Evolutionary conservation across 2,329 filamentous ascomycete genomes (phyloP), one percentile per base, ranked within the genome.

Genomic region (Aspergillus sp.): DNA sequence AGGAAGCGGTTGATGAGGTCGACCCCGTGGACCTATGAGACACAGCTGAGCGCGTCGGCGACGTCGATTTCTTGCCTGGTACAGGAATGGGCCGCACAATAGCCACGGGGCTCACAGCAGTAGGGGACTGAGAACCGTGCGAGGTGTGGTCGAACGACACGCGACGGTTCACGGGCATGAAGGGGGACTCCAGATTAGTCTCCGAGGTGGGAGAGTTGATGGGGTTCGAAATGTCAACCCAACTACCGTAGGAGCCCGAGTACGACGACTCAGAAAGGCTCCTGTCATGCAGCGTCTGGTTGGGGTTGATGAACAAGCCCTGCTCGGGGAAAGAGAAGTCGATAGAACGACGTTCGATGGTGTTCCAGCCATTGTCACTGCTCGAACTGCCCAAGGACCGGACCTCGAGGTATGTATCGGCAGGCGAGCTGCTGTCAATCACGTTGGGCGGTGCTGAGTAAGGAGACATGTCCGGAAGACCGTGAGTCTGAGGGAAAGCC

Each of bases 161-260:
- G 43, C 61, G 71, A 53, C 64, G 68, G 47, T 56, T 70, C 68
- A 58, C 60, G 45, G 59, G 51, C 49, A 50, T 63, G 54, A 69
- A 73, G 25, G 72, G 65, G 33, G 75, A 76, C 50, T 89, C 85
- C 51, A 81, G 76, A 54, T 85, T 83, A 42, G 81, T 82, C 57
- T 95, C 88, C 0, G 88, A 95, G 51, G 83, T 77, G 13, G 90
- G 89, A 1, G 90, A 96, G 73, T 86, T 87, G 49, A 93, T 85
- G 0, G 85, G 86, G 63, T 85, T 85, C 19, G 84, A 79, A 68
- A 90, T 81, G 58, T 95, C 89, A 65, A 94, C 89, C 59, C 86
- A 95, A 71, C 88, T 93, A 54, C 77, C 82, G 74, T 78, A 89
- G 67, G 72, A 88, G 65, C 75, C 85, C 1, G 86, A 84, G 56